phyloP scores from a whole-genome alignment of 148 eudicot species.

The Selenicereus undatus region DNA sequence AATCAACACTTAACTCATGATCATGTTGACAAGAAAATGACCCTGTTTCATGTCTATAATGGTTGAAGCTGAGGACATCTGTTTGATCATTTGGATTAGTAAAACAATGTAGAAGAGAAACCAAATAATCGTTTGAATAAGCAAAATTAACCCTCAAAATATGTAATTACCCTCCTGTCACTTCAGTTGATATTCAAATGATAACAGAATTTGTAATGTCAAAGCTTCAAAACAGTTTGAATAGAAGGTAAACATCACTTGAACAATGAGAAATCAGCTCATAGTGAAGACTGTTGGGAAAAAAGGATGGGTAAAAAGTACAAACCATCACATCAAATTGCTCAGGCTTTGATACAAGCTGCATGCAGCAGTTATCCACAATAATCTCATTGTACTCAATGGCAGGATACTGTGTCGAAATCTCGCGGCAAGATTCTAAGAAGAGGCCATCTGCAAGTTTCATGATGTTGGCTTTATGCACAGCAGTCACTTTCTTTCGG shows the following conservation, averaged over 20 bases:
- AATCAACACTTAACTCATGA: not conserved
- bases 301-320: not conserved
- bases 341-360: conserved; percentile 86
- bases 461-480: conserved; percentile 94
- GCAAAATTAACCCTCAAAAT: not conserved
- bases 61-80: not conserved
- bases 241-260: not conserved
- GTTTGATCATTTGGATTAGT: not conserved
- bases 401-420: conserved; percentile 66
- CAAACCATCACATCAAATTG: conserved; percentile 90
- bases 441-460: conserved; percentile 89
- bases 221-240: not conserved
- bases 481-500: conserved; percentile 85
- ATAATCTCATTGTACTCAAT: conserved; percentile 77
- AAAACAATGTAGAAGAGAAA: not conserved
- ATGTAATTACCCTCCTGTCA: not conserved
- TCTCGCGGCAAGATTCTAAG: conserved; percentile 83
- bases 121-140: no score
- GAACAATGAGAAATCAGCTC: conserved; percentile 3
- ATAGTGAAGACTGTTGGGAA: not conserved
- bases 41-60: not conserved
- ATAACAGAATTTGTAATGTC: not conserved
- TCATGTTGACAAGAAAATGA: no score
- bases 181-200: not conserved
- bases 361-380: conserved; percentile 95